These are phyloP conservation scores for Auriscalpium orientale DNA, from an alignment of 768 basidiomycete species.

Conservation along the genomic window DNA sequence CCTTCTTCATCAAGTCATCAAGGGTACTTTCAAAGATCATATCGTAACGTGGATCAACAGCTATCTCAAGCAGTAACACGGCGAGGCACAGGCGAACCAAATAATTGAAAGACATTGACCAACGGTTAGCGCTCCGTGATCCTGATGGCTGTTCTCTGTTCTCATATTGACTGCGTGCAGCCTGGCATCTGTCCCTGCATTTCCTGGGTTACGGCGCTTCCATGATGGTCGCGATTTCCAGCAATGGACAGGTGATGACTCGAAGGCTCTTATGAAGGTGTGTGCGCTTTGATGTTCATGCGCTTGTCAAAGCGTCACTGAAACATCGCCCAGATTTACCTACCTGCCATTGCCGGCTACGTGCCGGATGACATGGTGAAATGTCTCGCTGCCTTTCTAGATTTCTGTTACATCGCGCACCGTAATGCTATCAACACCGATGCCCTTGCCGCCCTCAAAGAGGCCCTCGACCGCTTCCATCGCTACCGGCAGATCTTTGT, in stretches of 20 bases:
- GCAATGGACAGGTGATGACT: slow-evolving; percentile 19
- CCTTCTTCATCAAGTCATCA: slow-evolving; percentile 2
- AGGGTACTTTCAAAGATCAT: slow-evolving; percentile 6
- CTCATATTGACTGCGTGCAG: too few species aligned
- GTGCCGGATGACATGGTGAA: slow-evolving; percentile 3
- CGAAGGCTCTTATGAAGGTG: slow-evolving; percentile 18
- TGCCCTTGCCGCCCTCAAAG: slow-evolving; percentile 7
- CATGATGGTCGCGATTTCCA: slow-evolving; percentile 13
- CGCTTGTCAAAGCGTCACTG: too few species aligned
- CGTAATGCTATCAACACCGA: background rate
- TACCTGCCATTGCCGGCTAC: slow-evolving; percentile 1
- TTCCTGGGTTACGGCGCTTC: slow-evolving; percentile 6
- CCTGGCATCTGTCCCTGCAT: slow-evolving; percentile 14
- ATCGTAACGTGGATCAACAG: slow-evolving; percentile 1
- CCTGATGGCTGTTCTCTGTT: background rate
- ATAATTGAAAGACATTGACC: slow-evolving; percentile 7
- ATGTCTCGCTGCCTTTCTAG: slow-evolving; percentile 12
- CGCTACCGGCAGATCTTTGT: slow-evolving; percentile 10
- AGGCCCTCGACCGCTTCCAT: slow-evolving; percentile 9
- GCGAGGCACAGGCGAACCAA: background rate
- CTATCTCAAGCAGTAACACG: background rate
- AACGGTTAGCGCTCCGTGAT: background rate
- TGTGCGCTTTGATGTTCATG: background rate
- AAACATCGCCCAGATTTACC: slow-evolving; percentile 8
- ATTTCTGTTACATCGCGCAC: slow-evolving; percentile 19